Evolutionary conservation across 768 basidiomycete genomes (phyloP).

Genomic region (Rossbeevera mucosa): DNA sequence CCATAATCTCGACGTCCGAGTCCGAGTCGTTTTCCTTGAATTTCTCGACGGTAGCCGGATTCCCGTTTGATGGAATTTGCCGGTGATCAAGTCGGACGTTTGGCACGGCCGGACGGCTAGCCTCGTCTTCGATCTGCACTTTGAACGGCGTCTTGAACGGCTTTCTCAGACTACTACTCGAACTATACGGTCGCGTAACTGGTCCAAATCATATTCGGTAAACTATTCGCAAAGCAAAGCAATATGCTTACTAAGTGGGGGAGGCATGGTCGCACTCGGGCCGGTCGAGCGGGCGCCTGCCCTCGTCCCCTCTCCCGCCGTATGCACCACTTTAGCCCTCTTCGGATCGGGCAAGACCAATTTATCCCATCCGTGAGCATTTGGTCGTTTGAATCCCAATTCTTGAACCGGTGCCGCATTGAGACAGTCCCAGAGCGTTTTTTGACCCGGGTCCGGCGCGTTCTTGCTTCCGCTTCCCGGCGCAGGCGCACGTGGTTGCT

Average conservation of each 20-base stretch:
- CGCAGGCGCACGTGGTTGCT: not conserved
- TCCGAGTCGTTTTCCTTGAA: not conserved
- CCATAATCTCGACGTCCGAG: constrained; percentile 10
- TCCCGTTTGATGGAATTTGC: not conserved
- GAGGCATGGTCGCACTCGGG: constrained; percentile 13
- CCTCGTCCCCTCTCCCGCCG: not conserved
- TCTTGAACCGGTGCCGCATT: constrained; percentile 11
- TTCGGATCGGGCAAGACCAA: constrained; percentile 17
- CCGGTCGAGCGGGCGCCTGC: not conserved
- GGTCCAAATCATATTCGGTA: not conserved
- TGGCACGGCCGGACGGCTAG: constrained; percentile 15
- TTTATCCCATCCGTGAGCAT: constrained; percentile 4
- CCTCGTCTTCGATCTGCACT: constrained; percentile 38
- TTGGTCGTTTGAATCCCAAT: constrained; percentile 29
- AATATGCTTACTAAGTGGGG: constrained; percentile 19
- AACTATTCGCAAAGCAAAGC: not conserved
- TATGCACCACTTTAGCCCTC: constrained; percentile 15
- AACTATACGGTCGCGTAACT: constrained; percentile 49
- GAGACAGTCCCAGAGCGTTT: constrained; percentile 22
- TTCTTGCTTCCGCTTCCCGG: not conserved
- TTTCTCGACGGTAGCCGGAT: not conserved
- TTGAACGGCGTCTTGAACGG: constrained; percentile 51
- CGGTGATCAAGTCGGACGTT: not conserved
- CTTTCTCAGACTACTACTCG: constrained; percentile 39
- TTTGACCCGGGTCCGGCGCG: constrained; percentile 9